These are phyloP conservation scores for Galeopsis tetrahit DNA, from an alignment of 257 asterid genomes.

Conservation along the genomic window DNA sequence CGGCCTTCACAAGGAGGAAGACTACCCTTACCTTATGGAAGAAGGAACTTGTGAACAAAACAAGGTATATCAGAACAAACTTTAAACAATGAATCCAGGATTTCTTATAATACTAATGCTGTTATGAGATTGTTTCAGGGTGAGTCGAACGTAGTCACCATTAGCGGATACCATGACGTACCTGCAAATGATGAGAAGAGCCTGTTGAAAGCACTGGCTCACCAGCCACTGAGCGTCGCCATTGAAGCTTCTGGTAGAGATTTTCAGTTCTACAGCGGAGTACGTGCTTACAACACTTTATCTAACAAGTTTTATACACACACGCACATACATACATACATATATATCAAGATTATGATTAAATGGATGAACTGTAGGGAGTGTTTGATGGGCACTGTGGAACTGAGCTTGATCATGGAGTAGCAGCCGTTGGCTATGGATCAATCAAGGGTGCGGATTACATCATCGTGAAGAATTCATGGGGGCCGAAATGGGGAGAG, in stretches of 20 bases:
- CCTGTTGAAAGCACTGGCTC: constrained; percentile 68
- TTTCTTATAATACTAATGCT: constrained; percentile 1
- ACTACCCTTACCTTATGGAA: constrained; percentile 75
- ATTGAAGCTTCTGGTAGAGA: constrained; percentile 78
- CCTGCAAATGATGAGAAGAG: constrained; percentile 65
- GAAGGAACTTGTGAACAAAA: constrained; percentile 75
- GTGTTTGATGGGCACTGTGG: constrained; percentile 65
- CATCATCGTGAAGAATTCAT: constrained; percentile 62
- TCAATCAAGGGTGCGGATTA: constrained; percentile 52
- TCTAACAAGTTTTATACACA: not conserved
- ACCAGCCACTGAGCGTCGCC: constrained; percentile 83
- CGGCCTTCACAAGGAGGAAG: constrained; percentile 74
- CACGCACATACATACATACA: not conserved
- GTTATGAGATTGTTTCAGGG: constrained; percentile 30
- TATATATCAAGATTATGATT: not conserved
- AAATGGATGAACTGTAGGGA: constrained; percentile 44
- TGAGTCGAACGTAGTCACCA: constrained; percentile 47
- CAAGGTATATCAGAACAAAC: constrained; percentile 42
- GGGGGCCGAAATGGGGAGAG: constrained; percentile 77
- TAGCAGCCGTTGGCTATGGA: constrained; percentile 69
- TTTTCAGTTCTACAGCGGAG: constrained; percentile 78
- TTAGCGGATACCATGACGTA: constrained; percentile 59
- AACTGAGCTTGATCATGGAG: constrained; percentile 65
- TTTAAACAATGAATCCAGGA: not conserved
- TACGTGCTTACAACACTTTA: constrained; percentile 26